phyloP scores from a whole-genome alignment of 106 monocot genomes.

The Posidonia australis region DNA sequence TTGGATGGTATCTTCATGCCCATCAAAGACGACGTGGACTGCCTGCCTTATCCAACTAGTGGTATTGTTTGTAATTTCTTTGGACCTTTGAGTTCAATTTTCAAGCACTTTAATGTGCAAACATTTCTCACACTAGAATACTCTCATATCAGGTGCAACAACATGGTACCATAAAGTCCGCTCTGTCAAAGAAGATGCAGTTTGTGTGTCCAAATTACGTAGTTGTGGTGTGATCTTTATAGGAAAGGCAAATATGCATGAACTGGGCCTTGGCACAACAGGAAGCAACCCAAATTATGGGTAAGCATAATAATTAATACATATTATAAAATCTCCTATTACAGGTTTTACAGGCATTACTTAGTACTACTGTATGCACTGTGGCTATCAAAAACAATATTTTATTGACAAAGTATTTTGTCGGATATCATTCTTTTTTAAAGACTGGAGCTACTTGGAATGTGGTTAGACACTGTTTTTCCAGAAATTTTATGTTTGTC shows the following conservation, averaged over 20 bases:
- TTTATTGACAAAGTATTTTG: no score
- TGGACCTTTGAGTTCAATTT: neutral
- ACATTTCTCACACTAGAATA: neutral
- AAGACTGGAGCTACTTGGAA: no score
- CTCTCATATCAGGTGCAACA: slow-evolving; percentile 53
- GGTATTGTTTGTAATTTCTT: slow-evolving; percentile 21
- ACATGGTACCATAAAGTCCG: slow-evolving; percentile 60
- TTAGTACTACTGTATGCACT: no score
- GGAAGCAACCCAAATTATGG: slow-evolving; percentile 97
- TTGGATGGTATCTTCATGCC: slow-evolving; percentile 94
- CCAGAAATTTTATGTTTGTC: no score
- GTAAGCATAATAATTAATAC: slow-evolving; percentile 17
- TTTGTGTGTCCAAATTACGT: slow-evolving; percentile 80
- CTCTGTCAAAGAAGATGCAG: slow-evolving; percentile 65
- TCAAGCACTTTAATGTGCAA: neutral
- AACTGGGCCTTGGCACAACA: slow-evolving; percentile 84
- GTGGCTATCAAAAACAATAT: no score
- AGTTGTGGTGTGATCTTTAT: slow-evolving; percentile 81
- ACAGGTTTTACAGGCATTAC: no score
- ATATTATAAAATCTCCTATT: neutral
- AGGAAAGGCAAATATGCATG: slow-evolving; percentile 99
- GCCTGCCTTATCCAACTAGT: slow-evolving; percentile 76
- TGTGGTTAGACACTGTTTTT: no score
- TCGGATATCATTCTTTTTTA: no score
- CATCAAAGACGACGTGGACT: slow-evolving; percentile 96